These are phyloP conservation scores for Endoconidiophora polonica DNA, from an alignment of 2,329 filamentous ascomycete species.

Conservation along the genomic window DNA sequence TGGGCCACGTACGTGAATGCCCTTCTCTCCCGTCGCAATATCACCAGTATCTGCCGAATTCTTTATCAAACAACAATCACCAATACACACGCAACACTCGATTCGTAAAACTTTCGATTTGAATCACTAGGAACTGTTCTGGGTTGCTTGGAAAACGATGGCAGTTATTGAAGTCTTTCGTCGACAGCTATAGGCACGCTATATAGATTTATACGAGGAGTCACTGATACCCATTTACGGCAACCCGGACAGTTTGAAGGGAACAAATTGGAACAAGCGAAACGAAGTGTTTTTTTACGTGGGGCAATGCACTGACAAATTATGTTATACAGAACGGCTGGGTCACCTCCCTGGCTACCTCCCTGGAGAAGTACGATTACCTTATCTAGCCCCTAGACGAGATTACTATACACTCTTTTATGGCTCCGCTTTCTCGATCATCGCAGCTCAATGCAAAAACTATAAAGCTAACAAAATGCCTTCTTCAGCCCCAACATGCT, in stretches of 20 bases:
- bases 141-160: too few species aligned
- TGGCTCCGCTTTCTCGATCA: neutral
- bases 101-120: conserved; percentile 1
- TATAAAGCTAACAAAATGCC: conserved; percentile 10
- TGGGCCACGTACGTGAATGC: conserved; percentile 64
- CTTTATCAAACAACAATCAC: neutral
- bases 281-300: neutral
- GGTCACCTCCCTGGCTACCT: conserved; percentile 97
- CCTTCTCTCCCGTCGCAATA: conserved; percentile 11
- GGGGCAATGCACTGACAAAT: conserved; percentile 11
- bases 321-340: conserved; percentile 56
- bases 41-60: neutral
- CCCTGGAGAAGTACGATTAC: conserved; percentile 79
- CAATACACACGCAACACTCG: neutral
- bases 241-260: too few species aligned
- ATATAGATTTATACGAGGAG: too few species aligned
- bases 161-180: neutral
- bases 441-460: neutral
- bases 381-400: neutral
- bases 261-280: neutral
- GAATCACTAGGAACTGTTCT: neutral
- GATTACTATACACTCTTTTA: neutral
- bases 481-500: conserved; percentile 86
- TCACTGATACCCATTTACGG: too few species aligned
- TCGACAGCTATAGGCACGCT: neutral